These are phyloP conservation scores for Proteromonas lacertae DNA, from an alignment of 352 stramenopile genomes.

Conservation along the genomic window DNA sequence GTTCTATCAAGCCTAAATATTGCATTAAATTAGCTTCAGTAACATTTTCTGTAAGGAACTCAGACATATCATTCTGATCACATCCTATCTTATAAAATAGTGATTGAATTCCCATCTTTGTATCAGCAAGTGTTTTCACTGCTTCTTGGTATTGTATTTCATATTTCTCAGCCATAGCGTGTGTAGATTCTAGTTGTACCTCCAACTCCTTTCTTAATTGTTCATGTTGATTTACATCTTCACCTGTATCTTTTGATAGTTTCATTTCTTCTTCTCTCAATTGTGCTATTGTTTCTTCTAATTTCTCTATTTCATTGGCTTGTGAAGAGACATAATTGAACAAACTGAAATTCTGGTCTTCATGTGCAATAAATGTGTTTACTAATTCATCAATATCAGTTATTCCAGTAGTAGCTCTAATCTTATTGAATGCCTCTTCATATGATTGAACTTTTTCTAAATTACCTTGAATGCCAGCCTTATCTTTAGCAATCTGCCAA, in stretches of 20 bases:
- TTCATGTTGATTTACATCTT: slow-evolving; percentile 46
- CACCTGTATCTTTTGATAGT: slow-evolving; percentile 31
- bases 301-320: slow-evolving; percentile 56
- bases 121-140: slow-evolving; percentile 38
- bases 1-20: slow-evolving; percentile 64
- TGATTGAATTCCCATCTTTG: slow-evolving; percentile 27
- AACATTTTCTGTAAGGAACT: slow-evolving; percentile 27
- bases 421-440: slow-evolving; percentile 68
- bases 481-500: slow-evolving; percentile 1
- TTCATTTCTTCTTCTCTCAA: slow-evolving; percentile 32
- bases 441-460: slow-evolving; percentile 62
- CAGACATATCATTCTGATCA: neutral
- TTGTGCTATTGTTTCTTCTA: slow-evolving; percentile 31
- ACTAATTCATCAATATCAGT: slow-evolving; percentile 57
- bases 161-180: slow-evolving; percentile 39
- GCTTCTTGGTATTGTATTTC: slow-evolving; percentile 44
- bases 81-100: slow-evolving; percentile 6
- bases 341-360: slow-evolving; percentile 77
- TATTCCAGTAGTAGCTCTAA: slow-evolving; percentile 55
- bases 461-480: slow-evolving; percentile 25
- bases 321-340: slow-evolving; percentile 78
- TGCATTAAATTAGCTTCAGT: slow-evolving; percentile 65
- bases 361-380: slow-evolving; percentile 59
- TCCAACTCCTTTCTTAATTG: slow-evolving; percentile 47
- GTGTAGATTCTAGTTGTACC: slow-evolving; percentile 22